Base-by-base conservation (phyloP, 2,329 filamentous ascomycete genomes). In the Scorias spongiosa region DNA sequence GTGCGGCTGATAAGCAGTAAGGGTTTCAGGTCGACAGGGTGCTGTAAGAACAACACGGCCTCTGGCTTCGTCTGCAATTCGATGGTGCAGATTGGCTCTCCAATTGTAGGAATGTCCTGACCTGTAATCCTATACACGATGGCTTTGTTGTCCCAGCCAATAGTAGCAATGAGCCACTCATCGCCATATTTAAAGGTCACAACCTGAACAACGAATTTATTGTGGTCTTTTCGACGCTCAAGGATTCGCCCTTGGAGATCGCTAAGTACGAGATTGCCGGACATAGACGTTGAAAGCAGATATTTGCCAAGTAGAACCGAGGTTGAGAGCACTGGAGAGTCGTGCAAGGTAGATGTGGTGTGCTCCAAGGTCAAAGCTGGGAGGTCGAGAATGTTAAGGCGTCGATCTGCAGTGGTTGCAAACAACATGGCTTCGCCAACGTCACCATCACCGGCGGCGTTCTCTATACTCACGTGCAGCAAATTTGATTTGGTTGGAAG, bases 101-200 rank as follows among this genome's bases (percentile, higher is more conserved):
- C 62, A 11, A 67, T 55, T 17, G 44, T 47, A 20, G 47, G 52
- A 50, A 59, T 45, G 55, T 56, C 34, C 36, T 37, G 32, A 26
- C 40, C n/a, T n/a, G 34, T 14, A 10, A 48, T 26, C 10, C 40
- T 40, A 56, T 79, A 79, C 38, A 80, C 52, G 42, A 69, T 57
- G 29, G 79, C 59, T 49, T 70, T 76, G 26, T 67, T 62, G 53
- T 80, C 76, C 76, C 76, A 80, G 17, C 74, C 75, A 3, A 75
- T 76, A 10, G 71, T 79, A 5, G 74, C 75, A 43, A 77, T 50
- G 57, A 66, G 66, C 9, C 48, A 29, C 54, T 49, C 15, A 9
- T 49, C 48, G 12, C 52, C 52, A 10, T 54, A 52, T 2, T 60
- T 51, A n/a, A 63, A 57, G 2, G 57, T 57, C 20, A 66, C 59